phyloP scores from a whole-genome alignment of 1,284 basidiomycete genomes.

The Cryptococcus sp. region DNA sequence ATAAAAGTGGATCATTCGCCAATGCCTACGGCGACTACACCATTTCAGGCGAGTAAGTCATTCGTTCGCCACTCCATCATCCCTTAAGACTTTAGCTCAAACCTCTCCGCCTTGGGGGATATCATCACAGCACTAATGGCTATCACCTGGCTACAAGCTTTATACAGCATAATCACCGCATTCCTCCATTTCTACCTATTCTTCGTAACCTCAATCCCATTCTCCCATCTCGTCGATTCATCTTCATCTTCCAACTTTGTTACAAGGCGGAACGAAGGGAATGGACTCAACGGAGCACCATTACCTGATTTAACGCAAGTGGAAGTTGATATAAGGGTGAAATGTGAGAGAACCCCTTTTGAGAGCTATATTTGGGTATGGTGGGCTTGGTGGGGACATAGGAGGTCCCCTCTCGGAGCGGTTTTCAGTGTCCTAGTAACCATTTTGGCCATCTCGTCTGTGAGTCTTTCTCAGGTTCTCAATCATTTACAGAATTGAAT shows the following conservation, averaged over 20 bases:
- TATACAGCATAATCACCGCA: slow-evolving; percentile 19
- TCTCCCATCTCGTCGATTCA: slow-evolving; percentile 2
- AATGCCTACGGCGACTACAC: slow-evolving; percentile 4
- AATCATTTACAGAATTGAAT: too few relatives aligned
- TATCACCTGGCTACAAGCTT: slow-evolving; percentile 23
- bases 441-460: slow-evolving; percentile 11
- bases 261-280: background rate
- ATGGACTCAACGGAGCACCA: background rate
- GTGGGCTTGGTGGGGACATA: slow-evolving; percentile 39
- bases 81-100: slow-evolving; percentile 5
- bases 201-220: slow-evolving; percentile 29
- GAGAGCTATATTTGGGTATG: slow-evolving; percentile 31
- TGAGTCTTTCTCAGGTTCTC: too few relatives aligned
- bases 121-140: slow-evolving; percentile 17
- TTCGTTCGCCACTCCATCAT: background rate
- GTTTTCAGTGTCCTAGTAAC: slow-evolving; percentile 11
- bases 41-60: slow-evolving; percentile 24
- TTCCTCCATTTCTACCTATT: slow-evolving; percentile 22
- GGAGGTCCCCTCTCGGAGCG: slow-evolving; percentile 19
- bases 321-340: slow-evolving; percentile 29
- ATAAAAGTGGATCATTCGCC: slow-evolving; percentile 1
- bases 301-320: slow-evolving; percentile 3
- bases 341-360: slow-evolving; percentile 22
- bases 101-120: slow-evolving; percentile 12
- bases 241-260: too few relatives aligned